Base-by-base conservation (phyloP, 2,329 filamentous ascomycete genomes). In the Fusarium sulawesiense region DNA sequence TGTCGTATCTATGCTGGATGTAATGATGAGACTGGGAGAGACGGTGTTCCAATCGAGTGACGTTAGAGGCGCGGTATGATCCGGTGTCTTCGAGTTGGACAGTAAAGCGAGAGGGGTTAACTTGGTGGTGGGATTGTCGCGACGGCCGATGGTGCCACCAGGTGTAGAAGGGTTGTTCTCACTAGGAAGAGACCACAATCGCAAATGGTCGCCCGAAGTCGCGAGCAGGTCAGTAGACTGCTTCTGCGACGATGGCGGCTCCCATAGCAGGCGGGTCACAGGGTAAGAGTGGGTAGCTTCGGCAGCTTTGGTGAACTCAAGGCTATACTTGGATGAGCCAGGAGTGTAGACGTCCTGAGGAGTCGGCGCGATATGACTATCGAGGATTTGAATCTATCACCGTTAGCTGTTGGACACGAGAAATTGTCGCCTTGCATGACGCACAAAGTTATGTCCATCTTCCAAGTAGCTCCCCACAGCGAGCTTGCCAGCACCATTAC, bases 11-110 rank as follows among this genome's bases (percentile, higher is more conserved):
- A 99, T 99, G 79, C 94, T 98, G 6, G 94, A 98, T 2, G 96
- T 99, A 76, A 99, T 99, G 77, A 99, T 99, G 56, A 99, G 85
- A 79, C 95, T 98, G 1, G 96, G 96, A 25, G 94, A 97, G 55
- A 99, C 91, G 3, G 93, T 97, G 77, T 99, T 99, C 96, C 96
- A 99, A 79, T 99, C 96, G 48, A 99, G 86, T 18, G 94, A 98
- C 3, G 96, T 99, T 62, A 99, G 88, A 21, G 96, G 96, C 16
- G 96, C 96, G 7, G 96, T 99, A 78, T 99, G 97, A 77, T 99
- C 96, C 6, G 96, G 96, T 0, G 96, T 98, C 83, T 99, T 99
- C 30, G 94, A 98, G 81, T 99, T 99, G 34, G 95, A 98, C 18
- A 99, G 85, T 55, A 99, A 86, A 1, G 96, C 96, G 54, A 99